phyloP scores from a whole-genome alignment of 1,284 basidiomycete species.

The Cryptococcus sp. region DNA sequence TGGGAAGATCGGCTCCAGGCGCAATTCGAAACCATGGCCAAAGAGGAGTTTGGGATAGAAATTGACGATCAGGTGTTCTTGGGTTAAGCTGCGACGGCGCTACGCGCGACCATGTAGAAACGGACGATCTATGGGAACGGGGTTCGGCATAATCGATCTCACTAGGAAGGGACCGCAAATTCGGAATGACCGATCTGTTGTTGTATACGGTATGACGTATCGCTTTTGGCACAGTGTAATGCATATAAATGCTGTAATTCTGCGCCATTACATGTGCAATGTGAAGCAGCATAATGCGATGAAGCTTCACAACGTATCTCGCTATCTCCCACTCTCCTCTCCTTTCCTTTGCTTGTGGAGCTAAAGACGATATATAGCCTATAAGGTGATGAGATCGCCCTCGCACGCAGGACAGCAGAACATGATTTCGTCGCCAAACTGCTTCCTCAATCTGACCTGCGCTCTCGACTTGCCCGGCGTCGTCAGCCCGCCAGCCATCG shows the following conservation, averaged over 20 bases:
- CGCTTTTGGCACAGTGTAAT: too few relatives aligned
- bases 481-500: not conserved
- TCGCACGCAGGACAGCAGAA: slow-evolving; percentile 53
- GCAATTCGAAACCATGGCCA: slow-evolving; percentile 54
- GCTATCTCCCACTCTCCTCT: not conserved
- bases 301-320: too few relatives aligned
- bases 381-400: slow-evolving; percentile 51
- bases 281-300: too few relatives aligned
- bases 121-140: too few relatives aligned
- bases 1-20: slow-evolving; percentile 51
- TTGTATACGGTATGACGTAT: too few relatives aligned
- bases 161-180: too few relatives aligned
- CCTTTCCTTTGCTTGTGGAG: not conserved
- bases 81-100: slow-evolving; percentile 31
- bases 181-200: too few relatives aligned
- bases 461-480: not conserved
- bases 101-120: too few relatives aligned
- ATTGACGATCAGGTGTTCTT: slow-evolving; percentile 53
- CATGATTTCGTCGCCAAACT: slow-evolving; percentile 55
- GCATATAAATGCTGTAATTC: too few relatives aligned
- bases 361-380: not conserved
- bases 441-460: slow-evolving; percentile 20
- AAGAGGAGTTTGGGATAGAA: slow-evolving; percentile 57
- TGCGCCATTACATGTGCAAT: too few relatives aligned
- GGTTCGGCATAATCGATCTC: too few relatives aligned